Conservation (phyloP, 345 rosid genomes). For the Acer saccharum region DNA sequence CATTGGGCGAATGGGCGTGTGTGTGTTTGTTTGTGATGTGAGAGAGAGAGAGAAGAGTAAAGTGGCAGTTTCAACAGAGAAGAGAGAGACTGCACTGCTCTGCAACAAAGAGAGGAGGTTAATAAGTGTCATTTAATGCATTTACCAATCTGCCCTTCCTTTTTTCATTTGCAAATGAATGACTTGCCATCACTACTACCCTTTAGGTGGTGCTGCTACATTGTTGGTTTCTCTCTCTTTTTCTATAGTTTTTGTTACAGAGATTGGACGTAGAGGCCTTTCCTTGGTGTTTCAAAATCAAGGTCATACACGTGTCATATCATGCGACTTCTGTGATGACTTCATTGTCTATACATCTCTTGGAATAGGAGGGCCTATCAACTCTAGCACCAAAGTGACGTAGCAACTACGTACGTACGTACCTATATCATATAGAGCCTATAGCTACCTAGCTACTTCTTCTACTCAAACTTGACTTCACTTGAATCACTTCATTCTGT, state of each 20-base stretch:
- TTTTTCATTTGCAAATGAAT: background rate
- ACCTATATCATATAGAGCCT: too few relatives aligned
- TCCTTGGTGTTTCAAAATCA: background rate
- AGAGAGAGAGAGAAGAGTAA: background rate
- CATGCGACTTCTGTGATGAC: constrained; percentile 10
- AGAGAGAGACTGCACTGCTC: background rate
- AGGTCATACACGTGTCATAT: background rate
- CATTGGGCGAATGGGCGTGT: background rate
- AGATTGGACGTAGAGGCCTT: constrained; percentile 5
- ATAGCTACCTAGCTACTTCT: background rate
- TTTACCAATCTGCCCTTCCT: constrained; percentile 17
- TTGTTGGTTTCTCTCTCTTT: background rate
- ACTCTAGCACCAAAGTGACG: background rate
- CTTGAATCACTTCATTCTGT: too few relatives aligned
- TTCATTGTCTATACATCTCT: background rate
- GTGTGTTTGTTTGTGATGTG: background rate
- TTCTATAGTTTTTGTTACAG: too few relatives aligned
- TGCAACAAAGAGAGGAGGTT: too few relatives aligned
- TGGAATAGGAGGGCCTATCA: background rate
- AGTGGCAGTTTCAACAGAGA: background rate
- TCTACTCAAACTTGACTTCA: background rate
- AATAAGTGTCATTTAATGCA: background rate
- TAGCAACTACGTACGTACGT: background rate
- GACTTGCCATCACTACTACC: background rate
- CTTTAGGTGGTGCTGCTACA: too few relatives aligned